Base-by-base conservation (phyloP, 306 rosid species). In the Inga leiocalycina region DNA sequence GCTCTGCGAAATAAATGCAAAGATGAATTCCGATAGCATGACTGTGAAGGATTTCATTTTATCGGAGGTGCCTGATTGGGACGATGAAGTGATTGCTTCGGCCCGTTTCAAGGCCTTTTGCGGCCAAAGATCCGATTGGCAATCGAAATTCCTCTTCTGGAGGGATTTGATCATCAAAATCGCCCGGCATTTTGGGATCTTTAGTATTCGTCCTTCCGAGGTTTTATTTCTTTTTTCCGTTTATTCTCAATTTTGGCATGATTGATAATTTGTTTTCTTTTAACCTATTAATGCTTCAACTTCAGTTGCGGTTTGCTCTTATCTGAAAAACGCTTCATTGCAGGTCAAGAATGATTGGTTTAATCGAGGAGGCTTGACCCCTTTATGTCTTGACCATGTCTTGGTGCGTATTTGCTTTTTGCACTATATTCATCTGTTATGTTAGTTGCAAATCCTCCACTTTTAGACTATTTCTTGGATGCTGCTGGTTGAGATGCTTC, bases 61-160 rank as follows among this genome's bases (percentile, higher is more conserved):
- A 51, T 80, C 88, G 45, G 87, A 89, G 81, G 91, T 95, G 14
- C 15, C 71, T 4, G 93, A 92, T 81, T 95, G 99, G 98, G 90
- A 93, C 75, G 92, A 92, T 64, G 96, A 92, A 71, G 84, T 84
- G 41, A 80, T 88, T 37, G 22, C 86, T 37, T 78, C 85, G 45
- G 92, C 94, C 56, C 88, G 99, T 74, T 95, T 95, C 91, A 95
- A 93, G 77, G 99, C 92, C 2, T 93, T 95, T 35, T 92, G 98
- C 73, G 99, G 99, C 9, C 99, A 95, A 75, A 84, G 91, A 78
- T 85, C 90, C 30, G 99, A 95, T 79, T 93, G 98, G 97, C 88
- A 92, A 85, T 81, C 89, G 22, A 79, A 64, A 17, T 93, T 88
- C 85, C 68, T 75, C n/a, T 92, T 93, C 91, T 95, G 99, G 98